Conservation (phyloP, 805 yeast genomes). For the Myxozyma melibiosi region DNA sequence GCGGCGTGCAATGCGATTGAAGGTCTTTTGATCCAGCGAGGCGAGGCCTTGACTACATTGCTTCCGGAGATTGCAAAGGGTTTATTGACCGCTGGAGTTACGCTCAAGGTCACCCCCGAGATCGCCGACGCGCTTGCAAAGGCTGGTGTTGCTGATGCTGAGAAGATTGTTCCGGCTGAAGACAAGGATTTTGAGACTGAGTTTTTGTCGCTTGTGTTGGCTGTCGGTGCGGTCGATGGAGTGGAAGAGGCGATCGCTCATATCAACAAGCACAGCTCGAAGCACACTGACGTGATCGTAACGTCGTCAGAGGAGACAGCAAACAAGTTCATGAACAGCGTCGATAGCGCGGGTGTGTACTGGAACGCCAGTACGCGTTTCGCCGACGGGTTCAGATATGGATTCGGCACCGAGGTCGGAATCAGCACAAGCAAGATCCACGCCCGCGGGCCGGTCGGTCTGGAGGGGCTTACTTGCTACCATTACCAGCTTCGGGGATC, state of each 20-base stretch:
- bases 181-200: slow-evolving; percentile 79
- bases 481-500: slow-evolving; percentile 90
- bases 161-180: slow-evolving; percentile 48
- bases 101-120: slow-evolving; percentile 66
- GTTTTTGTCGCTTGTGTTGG: slow-evolving; percentile 78
- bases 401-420: slow-evolving; percentile 98
- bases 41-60: slow-evolving; percentile 44
- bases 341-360: slow-evolving; percentile 95
- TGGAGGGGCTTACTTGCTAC: slow-evolving; percentile 94
- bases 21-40: slow-evolving; percentile 67
- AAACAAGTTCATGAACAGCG: slow-evolving; percentile 73
- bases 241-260: slow-evolving; percentile 78
- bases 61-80: slow-evolving; percentile 39
- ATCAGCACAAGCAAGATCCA: slow-evolving; percentile 95
- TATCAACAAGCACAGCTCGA: slow-evolving; percentile 89
- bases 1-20: slow-evolving; percentile 99
- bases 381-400: slow-evolving; percentile 98
- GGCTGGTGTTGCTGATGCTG: slow-evolving; percentile 36
- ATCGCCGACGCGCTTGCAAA: slow-evolving; percentile 36
- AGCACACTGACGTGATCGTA: slow-evolving; percentile 91
- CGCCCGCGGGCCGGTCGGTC: slow-evolving; percentile 98
- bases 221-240: slow-evolving; percentile 63
- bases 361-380: slow-evolving; percentile 98
- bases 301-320: slow-evolving; percentile 76
- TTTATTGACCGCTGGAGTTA: slow-evolving; percentile 67